A percentile compares a stretch with the other conserved stretches of the same genome.
Conservation (phyloP, 805 yeast species). For the Candida gorgasii region DNA sequence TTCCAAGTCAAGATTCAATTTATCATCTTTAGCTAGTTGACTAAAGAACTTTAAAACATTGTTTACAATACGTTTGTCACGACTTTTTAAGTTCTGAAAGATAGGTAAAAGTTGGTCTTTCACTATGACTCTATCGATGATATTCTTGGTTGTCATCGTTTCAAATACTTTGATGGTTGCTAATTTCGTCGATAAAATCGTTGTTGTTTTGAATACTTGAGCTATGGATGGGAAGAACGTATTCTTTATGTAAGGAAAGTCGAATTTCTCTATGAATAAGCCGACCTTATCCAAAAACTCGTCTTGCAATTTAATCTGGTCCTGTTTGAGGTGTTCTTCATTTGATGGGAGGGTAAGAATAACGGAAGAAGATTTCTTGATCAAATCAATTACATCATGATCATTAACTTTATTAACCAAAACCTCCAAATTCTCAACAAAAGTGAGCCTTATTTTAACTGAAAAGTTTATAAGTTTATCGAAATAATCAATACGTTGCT, state of each 20-base stretch:
- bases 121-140: slow-evolving; percentile 69
- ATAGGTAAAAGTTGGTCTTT: slow-evolving; percentile 82
- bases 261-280: slow-evolving; percentile 48
- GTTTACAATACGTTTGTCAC: slow-evolving; percentile 64
- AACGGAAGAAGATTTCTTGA: slow-evolving; percentile 46
- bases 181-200: slow-evolving; percentile 75
- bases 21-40: slow-evolving; percentile 47
- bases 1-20: slow-evolving; percentile 32
- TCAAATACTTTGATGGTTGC: slow-evolving; percentile 63
- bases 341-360: slow-evolving; percentile 27
- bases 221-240: slow-evolving; percentile 73
- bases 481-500: slow-evolving; percentile 19
- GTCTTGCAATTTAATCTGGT: slow-evolving; percentile 50
- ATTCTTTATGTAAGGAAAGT: slow-evolving; percentile 70
- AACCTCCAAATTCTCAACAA: slow-evolving; percentile 47
- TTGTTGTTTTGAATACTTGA: slow-evolving; percentile 78
- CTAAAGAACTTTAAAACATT: slow-evolving; percentile 48
- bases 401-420: slow-evolving; percentile 52
- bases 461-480: slow-evolving; percentile 32
- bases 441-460: slow-evolving; percentile 29
- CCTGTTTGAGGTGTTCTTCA: slow-evolving; percentile 29
- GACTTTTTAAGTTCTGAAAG: slow-evolving; percentile 69
- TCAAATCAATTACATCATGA: slow-evolving; percentile 49
- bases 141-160: slow-evolving; percentile 54
- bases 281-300: slow-evolving; percentile 46